A percentile compares a stretch with the other conserved stretches of the same genome.
phyloP scores from a whole-genome alignment of 192 early-diverging fungal genomes.

The Coemansia sp. region DNA sequence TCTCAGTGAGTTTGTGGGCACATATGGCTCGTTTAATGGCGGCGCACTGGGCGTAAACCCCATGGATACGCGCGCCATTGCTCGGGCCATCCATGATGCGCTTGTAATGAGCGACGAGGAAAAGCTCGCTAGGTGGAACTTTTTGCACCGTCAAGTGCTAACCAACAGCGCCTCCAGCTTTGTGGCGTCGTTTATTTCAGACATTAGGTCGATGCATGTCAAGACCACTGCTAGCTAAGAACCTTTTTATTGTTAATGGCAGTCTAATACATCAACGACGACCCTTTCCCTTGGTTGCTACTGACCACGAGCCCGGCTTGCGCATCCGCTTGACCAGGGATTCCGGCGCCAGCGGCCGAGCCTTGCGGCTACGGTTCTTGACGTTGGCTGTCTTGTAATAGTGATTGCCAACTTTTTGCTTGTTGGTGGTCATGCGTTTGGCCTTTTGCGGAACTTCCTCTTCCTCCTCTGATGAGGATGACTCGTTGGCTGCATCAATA shows the following conservation, averaged over 20 bases:
- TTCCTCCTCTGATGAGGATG: conserved; percentile 28
- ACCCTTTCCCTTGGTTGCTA: conserved; percentile 23
- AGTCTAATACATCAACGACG: background rate
- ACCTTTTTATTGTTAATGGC: no score
- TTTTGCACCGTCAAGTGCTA: conserved; percentile 64
- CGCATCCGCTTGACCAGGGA: conserved; percentile 50
- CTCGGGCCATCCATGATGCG: conserved; percentile 85
- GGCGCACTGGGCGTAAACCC: conserved; percentile 89
- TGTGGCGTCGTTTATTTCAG: conserved; percentile 59
- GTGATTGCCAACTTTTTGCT: conserved; percentile 84
- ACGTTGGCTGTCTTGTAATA: conserved; percentile 93
- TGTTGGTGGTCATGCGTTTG: conserved; percentile 87
- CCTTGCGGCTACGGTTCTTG: conserved; percentile 89
- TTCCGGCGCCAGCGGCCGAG: conserved; percentile 66
- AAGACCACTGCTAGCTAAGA: conserved; percentile 2
- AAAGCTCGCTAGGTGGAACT: conserved; percentile 68
- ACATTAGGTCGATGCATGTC: conserved; percentile 27
- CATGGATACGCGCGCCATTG: conserved; percentile 90
- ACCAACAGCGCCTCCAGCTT: conserved; percentile 69
- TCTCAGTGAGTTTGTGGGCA: conserved; percentile 96
- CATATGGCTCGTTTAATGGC: conserved; percentile 84
- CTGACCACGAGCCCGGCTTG: conserved; percentile 49
- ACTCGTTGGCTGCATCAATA: conserved; percentile 12
- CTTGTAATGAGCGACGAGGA: conserved; percentile 81
- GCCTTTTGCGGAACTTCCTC: conserved; percentile 58